Base-by-base conservation (phyloP, 176 grass and related monocot species). In the Carex kokanica region DNA sequence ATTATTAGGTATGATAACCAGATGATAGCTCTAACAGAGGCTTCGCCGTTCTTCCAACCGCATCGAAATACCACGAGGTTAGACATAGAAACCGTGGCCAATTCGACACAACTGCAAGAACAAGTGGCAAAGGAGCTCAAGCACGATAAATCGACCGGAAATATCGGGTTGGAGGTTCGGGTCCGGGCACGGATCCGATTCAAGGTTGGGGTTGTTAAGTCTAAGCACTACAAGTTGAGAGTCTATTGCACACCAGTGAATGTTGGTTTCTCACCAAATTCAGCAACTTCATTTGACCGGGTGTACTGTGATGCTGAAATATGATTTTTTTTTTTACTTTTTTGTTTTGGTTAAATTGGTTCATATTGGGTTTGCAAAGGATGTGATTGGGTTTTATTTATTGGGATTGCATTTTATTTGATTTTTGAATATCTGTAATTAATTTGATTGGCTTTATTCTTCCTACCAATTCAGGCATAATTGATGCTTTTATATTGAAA, bases 261-360 rank as follows among this genome's bases (percentile, higher is more conserved):
- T 56, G n/a, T 93, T 45, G 60, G 74, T 54, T 89, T 95, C 75
- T 6, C 78, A 0, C 79, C 59, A 64, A 82, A 82, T 27, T 51
- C 80, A 63, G 59, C 89, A 13, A 83, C 49, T 23, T 79, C 85
- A 12, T 99, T 99, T 78, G 45, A 93, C 74, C 78, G 86, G 78
- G 89, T 92, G 1, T 74, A 88, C 85, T 99, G 96, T 85, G 54
- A 95, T 77, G 83, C 89, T 32, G 89, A 92, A 43, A 81, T 93
- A 47, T 98, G 87, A 97, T 55, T 24, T n/a, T n/a, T n/a, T n/a
- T n/a, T n/a, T 5, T 49, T 49, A 41, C 5, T 11, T 49, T 9
- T 60, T 8, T 4, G 25, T 81, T 78, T 88, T 72, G 59, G 79
- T 25, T 53, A 78, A 47, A 55, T 61, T 85, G n/a, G n/a, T 60